These are phyloP conservation scores for Picochlorum costavermella DNA, from an alignment of 139 green algal species.

Conservation along the genomic window DNA sequence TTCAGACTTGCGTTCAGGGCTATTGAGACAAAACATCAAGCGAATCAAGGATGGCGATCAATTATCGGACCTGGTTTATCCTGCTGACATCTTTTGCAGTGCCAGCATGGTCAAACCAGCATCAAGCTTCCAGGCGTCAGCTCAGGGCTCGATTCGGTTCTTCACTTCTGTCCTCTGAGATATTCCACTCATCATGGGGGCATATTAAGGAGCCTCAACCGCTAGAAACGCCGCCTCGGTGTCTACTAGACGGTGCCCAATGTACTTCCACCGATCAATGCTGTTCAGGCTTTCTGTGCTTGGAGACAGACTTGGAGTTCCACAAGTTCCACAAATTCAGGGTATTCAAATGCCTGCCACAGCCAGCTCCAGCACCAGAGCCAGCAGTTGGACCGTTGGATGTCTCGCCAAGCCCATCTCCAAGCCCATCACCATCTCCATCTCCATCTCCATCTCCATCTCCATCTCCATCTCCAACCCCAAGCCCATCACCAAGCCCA, in stretches of 20 bases:
- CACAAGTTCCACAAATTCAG: background rate
- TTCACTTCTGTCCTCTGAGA: background rate
- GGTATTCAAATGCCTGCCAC: background rate
- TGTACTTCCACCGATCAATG: background rate
- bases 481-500: background rate
- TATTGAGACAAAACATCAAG: background rate
- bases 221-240: background rate
- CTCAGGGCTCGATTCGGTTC: background rate
- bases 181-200: background rate
- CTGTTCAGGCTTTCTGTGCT: background rate
- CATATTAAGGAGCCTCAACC: background rate
- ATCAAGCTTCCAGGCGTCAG: background rate
- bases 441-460: background rate
- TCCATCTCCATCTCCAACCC: background rate
- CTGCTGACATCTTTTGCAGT: background rate
- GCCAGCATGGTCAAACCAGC: background rate
- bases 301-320: background rate
- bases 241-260: background rate
- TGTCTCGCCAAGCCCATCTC: background rate
- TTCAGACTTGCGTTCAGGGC: background rate
- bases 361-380: background rate
- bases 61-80: background rate
- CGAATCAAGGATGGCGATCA: background rate
- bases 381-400: background rate
- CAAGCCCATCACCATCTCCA: background rate